A percentile compares a stretch with the other conserved stretches of the same genome.
Evolutionary conservation across 306 rosid species (phyloP).

Genomic region (Cucurbita argyrosperma): DNA sequence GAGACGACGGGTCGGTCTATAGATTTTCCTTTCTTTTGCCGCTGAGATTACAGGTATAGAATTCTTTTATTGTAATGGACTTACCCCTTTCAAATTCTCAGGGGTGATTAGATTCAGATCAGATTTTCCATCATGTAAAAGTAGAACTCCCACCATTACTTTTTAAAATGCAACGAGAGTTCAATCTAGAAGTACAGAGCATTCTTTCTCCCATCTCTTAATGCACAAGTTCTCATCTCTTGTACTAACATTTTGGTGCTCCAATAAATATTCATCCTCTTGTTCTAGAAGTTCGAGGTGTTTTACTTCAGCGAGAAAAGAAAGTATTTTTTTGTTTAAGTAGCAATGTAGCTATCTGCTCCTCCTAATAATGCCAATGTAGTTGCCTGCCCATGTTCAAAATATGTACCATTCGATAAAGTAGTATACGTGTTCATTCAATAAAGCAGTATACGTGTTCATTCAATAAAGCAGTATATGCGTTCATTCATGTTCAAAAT

Average conservation of each 20-base stretch:
- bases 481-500: too few relatives aligned
- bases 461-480: too few relatives aligned
- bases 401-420: too few relatives aligned
- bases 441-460: too few relatives aligned
- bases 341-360: too few relatives aligned
- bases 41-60: background rate
- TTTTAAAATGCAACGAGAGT: background rate
- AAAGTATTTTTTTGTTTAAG: too few relatives aligned
- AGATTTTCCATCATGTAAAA: slow-evolving; percentile 2
- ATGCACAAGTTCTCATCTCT: background rate
- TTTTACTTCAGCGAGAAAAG: too few relatives aligned
- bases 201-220: background rate
- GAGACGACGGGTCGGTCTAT: too few relatives aligned
- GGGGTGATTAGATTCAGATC: background rate
- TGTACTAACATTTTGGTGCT: background rate
- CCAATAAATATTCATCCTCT: background rate
- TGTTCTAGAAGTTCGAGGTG: background rate
- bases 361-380: background rate
- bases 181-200: background rate
- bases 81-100: background rate
- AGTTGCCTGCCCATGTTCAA: background rate
- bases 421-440: too few relatives aligned
- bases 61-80: background rate
- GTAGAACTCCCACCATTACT: background rate
- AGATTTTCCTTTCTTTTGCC: too few relatives aligned